Evolutionary conservation across 1,284 basidiomycete species (phyloP).

Genomic region (Cutaneotrichosporon daszewskae): DNA sequence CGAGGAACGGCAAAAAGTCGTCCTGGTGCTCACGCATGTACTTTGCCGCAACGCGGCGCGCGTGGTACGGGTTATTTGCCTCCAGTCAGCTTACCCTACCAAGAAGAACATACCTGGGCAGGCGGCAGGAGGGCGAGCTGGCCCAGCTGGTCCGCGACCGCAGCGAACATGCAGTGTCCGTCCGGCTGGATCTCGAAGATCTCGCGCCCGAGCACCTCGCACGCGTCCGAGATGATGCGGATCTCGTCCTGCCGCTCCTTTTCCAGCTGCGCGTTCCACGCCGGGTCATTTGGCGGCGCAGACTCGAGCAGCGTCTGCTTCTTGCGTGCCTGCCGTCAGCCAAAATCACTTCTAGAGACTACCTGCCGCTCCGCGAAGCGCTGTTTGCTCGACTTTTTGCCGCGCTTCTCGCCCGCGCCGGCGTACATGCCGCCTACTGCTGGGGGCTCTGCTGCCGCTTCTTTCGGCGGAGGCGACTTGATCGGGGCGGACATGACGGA

Average conservation of each 20-base stretch:
- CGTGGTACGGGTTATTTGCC: constrained; percentile 34
- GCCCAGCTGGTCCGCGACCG: constrained; percentile 71
- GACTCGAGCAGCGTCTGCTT: constrained; percentile 62
- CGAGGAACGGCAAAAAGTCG: constrained; percentile 91
- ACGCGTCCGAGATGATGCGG: constrained; percentile 61
- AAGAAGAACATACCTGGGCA: constrained; percentile 20
- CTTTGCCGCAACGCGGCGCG: constrained; percentile 66
- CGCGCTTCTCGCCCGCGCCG: constrained; percentile 9
- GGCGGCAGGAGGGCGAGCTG: constrained; percentile 34
- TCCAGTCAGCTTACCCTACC: background rate
- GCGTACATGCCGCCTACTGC: constrained; percentile 5
- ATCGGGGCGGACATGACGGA: too few species aligned
- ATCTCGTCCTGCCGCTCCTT: constrained; percentile 68
- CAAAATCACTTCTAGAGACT: constrained; percentile 20
- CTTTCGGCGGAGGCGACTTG: too few species aligned
- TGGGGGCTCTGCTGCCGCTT: too few species aligned
- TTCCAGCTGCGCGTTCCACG: constrained; percentile 60
- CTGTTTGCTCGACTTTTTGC: constrained; percentile 60
- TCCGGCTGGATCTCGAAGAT: constrained; percentile 86
- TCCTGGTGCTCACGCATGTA: constrained; percentile 81
- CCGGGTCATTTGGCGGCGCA: constrained; percentile 58
- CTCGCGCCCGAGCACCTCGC: constrained; percentile 61
- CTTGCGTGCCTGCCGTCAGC: constrained; percentile 62
- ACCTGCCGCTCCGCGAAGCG: constrained; percentile 76
- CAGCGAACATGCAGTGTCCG: constrained; percentile 91